Evolutionary conservation across 768 basidiomycete genomes (phyloP).

Genomic region (Austroboletus festivus): DNA sequence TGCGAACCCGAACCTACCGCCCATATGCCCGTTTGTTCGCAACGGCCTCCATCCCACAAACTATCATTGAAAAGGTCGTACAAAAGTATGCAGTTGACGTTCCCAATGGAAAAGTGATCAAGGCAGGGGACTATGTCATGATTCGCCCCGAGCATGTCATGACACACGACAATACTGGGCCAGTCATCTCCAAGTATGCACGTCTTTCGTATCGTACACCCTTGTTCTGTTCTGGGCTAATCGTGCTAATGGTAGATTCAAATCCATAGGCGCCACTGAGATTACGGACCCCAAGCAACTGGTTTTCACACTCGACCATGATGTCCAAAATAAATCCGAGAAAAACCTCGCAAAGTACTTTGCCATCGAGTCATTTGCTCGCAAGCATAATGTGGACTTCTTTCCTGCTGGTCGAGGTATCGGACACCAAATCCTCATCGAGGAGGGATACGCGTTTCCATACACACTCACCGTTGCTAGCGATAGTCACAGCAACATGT

Average conservation of each 20-base stretch:
- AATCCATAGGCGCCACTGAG: constrained; percentile 86
- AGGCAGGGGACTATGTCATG: constrained; percentile 99
- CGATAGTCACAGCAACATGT: constrained; percentile 98
- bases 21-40: constrained; percentile 29
- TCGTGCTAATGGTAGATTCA: constrained; percentile 58
- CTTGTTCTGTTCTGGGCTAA: constrained; percentile 1
- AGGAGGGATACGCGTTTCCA: constrained; percentile 98
- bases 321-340: constrained; percentile 90
- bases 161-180: constrained; percentile 98
- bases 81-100: constrained; percentile 95
- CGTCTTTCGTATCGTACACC: background rate
- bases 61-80: constrained; percentile 95
- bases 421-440: constrained; percentile 95
- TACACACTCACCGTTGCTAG: constrained; percentile 93
- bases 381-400: constrained; percentile 83
- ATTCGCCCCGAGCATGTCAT: constrained; percentile 97
- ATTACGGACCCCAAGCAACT: constrained; percentile 80
- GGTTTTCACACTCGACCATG: constrained; percentile 97
- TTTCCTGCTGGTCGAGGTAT: constrained; percentile 98
- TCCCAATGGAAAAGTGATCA: constrained; percentile 72
- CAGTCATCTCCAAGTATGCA: constrained; percentile 91
- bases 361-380: constrained; percentile 86
- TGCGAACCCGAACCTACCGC: constrained; percentile 4
- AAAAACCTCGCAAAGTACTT: constrained; percentile 94
- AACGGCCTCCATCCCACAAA: constrained; percentile 57